Evolutionary conservation across 1,284 basidiomycete genomes (phyloP), one percentile per base, ranked within the genome.

Genomic region (Austropuccinia psidii): DNA sequence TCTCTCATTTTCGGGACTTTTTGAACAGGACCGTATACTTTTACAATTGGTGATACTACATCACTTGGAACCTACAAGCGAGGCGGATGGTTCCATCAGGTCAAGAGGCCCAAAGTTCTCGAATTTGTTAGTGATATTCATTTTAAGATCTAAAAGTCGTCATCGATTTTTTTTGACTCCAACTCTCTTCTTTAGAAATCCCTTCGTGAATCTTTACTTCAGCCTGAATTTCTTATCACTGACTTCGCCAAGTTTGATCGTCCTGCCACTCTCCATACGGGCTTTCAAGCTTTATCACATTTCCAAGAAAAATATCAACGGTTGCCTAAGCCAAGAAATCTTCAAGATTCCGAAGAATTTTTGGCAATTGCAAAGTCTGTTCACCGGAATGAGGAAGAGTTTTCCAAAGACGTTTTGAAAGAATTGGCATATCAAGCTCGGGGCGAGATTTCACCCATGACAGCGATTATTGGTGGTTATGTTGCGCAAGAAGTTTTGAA

Each of bases 221-320:
- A 85, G 57, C 95, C 96, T 0, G 95, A 98, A 78, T 87, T 87
- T 79, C 90, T 98, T 83, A 88, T 98, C 77, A 93, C 94, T 67
- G 96, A 99, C 81, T 98, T 97, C 78, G 93, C 92, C 80, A 98
- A 99, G 81, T 98, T 93, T 78, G 95, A 98, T 79, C 88, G 93
- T 29, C 94, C 94, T 4, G 83, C 89, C 4, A 88, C 90, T 3
- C 87, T 98, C 6, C 96, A 98, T 81, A 90, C 87, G 66, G 96
- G 91, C 52, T 98, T 97, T 86, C 94, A 96, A 81, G 94, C 95
- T 1, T 85, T 99, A 37, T 91, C 90, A 2, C 84, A 88, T 75
- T 99, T 93, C 83, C 45, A 73, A 54, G 83, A 84, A 75, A 84
- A 87, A 61, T 84, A 89, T 78, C 78, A 89, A 73, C 86, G 88